These are phyloP conservation scores for Amanita phalloides DNA, from an alignment of 768 basidiomycete genomes.

Conservation along the genomic window DNA sequence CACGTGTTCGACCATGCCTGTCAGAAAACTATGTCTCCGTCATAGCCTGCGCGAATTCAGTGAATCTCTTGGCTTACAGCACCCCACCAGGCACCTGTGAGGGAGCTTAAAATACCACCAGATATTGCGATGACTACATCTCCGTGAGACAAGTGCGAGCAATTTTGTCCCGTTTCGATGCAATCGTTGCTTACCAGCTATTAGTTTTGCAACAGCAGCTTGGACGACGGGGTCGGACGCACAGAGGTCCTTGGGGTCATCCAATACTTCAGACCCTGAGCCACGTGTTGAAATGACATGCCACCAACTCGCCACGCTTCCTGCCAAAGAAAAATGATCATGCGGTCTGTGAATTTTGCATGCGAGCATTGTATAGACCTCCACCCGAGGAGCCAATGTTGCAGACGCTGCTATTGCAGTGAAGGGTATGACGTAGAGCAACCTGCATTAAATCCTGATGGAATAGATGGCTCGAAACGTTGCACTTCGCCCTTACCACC, in stretches of 20 bases:
- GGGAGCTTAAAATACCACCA: slow-evolving; percentile 63
- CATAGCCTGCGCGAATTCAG: not conserved
- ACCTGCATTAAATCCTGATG: slow-evolving; percentile 28
- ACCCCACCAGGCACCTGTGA: slow-evolving; percentile 85
- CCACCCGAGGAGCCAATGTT: slow-evolving; percentile 59
- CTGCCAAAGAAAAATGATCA: slow-evolving; percentile 20
- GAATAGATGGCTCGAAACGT: not conserved
- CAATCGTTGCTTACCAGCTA: slow-evolving; percentile 36
- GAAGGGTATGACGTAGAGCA: slow-evolving; percentile 43
- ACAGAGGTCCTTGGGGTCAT: slow-evolving; percentile 24
- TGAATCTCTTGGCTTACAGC: slow-evolving; percentile 34
- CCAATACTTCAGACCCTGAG: slow-evolving; percentile 4
- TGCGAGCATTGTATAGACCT: slow-evolving; percentile 63
- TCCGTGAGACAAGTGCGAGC: slow-evolving; percentile 6
- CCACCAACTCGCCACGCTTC: not conserved
- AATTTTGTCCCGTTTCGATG: not conserved
- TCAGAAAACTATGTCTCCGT: slow-evolving; percentile 51
- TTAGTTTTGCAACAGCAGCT: slow-evolving; percentile 59
- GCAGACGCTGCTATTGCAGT: slow-evolving; percentile 42
- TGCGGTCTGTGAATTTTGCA: slow-evolving; percentile 60
- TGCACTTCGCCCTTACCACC: not conserved
- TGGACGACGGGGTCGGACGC: slow-evolving; percentile 62
- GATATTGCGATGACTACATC: slow-evolving; percentile 46
- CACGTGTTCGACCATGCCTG: slow-evolving; percentile 55
- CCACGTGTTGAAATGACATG: not conserved